Evolutionary conservation across 2,329 filamentous ascomycete genomes (phyloP).

Genomic region (Chaetomium sp.): DNA sequence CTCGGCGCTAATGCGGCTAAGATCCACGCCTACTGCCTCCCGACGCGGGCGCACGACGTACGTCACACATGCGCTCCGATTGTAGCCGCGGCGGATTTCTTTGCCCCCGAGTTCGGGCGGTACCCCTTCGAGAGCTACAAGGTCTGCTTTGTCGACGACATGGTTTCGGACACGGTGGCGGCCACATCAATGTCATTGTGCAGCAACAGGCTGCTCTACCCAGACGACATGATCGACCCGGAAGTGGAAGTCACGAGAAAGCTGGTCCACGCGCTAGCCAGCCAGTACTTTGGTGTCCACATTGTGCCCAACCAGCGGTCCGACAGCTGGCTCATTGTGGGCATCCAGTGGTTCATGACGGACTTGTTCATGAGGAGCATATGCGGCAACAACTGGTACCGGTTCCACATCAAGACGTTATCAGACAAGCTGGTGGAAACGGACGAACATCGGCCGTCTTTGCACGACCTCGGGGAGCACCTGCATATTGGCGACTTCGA

Average conservation of each 20-base stretch:
- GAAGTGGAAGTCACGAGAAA: constrained; percentile 75
- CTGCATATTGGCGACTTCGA: constrained; percentile 80
- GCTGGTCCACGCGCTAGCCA: constrained; percentile 76
- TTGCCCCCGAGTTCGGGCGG: constrained; percentile 78
- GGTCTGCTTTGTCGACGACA: constrained; percentile 88
- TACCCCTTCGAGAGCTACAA: constrained; percentile 93
- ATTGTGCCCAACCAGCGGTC: constrained; percentile 74
- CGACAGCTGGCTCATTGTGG: constrained; percentile 85
- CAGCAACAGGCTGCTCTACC: constrained; percentile 78
- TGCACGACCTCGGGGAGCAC: constrained; percentile 71
- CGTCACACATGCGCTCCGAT: constrained; percentile 81
- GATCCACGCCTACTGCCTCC: constrained; percentile 86
- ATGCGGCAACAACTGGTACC: constrained; percentile 90
- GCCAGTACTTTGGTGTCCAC: constrained; percentile 91
- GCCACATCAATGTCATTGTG: constrained; percentile 81
- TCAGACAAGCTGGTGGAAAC: constrained; percentile 75
- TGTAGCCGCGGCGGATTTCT: constrained; percentile 81
- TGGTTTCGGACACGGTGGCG: constrained; percentile 66
- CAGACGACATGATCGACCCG: constrained; percentile 76
- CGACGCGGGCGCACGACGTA: constrained; percentile 72
- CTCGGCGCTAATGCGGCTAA: constrained; percentile 83
- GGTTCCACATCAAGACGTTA: constrained; percentile 79
- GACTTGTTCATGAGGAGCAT: constrained; percentile 86
- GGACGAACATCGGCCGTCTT: constrained; percentile 74
- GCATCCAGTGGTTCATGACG: constrained; percentile 90